Conservation (phyloP, 2,329 filamentous ascomycete genomes). For the Beauveria sp. region DNA sequence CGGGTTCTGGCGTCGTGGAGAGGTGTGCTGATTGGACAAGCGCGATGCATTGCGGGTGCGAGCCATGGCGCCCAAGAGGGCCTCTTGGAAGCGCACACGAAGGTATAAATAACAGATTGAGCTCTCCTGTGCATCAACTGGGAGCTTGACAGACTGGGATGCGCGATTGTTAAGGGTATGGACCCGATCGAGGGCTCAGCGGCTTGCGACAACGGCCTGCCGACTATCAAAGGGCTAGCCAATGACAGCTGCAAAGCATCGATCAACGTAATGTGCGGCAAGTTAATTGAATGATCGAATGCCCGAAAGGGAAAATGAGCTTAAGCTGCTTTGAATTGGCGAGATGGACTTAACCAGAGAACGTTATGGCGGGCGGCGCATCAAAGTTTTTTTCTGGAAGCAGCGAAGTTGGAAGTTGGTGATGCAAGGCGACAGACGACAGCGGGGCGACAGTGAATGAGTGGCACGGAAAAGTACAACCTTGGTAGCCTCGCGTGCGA, state of each 20-base stretch:
- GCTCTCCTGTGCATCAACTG: not conserved
- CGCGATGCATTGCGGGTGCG: slow-evolving; percentile 1
- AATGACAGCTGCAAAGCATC: not conserved
- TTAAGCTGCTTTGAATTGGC: not conserved
- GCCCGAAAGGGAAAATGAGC: too few species aligned
- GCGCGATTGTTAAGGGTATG: not conserved
- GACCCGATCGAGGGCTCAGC: not conserved
- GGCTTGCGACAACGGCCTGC: not conserved
- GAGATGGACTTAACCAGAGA: not conserved
- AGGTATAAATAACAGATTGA: not conserved
- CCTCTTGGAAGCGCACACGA: not conserved
- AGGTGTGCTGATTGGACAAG: not conserved
- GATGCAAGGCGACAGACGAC: not conserved
- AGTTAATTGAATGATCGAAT: not conserved
- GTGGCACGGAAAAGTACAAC: not conserved
- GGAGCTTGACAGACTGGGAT: not conserved
- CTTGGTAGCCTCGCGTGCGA: not conserved
- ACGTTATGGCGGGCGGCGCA: not conserved
- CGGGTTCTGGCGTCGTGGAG: slow-evolving; percentile 4
- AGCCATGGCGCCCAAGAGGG: not conserved
- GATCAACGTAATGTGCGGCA: too few species aligned
- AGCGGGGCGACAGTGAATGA: not conserved
- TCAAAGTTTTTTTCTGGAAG: not conserved
- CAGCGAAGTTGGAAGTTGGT: not conserved
- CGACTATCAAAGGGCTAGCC: too few species aligned